Percentiles rank a stretch among this genome's conserved stretches.
phyloP scores from a whole-genome alignment of 768 basidiomycete species.

The Russula earlei region DNA sequence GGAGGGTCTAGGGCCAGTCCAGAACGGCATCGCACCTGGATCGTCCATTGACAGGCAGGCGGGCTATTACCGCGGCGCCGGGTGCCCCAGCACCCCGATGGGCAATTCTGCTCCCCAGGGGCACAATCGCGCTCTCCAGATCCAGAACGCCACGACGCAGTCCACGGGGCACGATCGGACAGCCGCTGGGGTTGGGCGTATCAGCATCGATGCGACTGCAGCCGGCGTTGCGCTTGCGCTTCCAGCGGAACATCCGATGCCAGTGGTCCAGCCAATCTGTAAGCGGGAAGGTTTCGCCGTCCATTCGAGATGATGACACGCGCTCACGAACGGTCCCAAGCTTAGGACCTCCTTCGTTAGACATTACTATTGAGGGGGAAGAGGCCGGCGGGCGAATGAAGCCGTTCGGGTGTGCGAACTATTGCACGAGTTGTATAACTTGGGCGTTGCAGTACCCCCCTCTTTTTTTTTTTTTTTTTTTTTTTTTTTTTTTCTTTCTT shows the following conservation, averaged over 20 bases:
- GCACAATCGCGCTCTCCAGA: background rate
- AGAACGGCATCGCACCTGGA: conserved; percentile 13
- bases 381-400: too few species aligned
- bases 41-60: conserved; percentile 7
- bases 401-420: too few species aligned
- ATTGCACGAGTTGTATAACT: background rate
- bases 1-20: conserved; percentile 16
- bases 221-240: background rate
- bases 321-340: conserved; percentile 3
- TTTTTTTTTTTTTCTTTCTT: too few species aligned
- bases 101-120: background rate
- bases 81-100: conserved; percentile 6
- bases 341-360: conserved; percentile 1
- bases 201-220: conserved; percentile 4
- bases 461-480: too few species aligned
- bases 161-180: conserved; percentile 16
- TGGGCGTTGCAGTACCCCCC: background rate
- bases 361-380: too few species aligned
- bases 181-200: conserved; percentile 6
- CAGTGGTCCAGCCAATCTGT: conserved; percentile 4
- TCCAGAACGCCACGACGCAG: conserved; percentile 7
- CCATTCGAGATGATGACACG: background rate
- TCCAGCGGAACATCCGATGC: background rate
- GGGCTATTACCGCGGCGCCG: conserved; percentile 10
- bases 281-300: background rate